Evolutionary conservation across 345 rosid species (phyloP), one percentile per base, ranked within the genome.

Genomic region (Syzygium grande): DNA sequence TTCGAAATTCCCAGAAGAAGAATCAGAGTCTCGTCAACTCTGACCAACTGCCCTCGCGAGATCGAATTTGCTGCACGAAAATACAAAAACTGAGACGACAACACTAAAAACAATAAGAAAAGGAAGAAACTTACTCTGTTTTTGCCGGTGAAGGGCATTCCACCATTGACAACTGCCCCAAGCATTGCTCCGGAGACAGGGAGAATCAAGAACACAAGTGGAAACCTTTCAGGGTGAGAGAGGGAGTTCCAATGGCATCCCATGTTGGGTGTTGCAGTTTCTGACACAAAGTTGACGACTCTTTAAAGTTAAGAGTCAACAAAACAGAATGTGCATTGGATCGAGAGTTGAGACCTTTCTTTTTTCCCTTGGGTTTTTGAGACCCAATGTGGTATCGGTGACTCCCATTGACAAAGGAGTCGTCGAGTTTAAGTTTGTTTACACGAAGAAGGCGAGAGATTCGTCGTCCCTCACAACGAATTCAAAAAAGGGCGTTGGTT

Each of bases 21-120:
- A 51, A 91, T 21, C 88, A 96, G 86, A 52, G 90, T 88, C 14
- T 91, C 93, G 9, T 94, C 98, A 65, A 93, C 97, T 89, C 25
- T 73, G 34, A 96, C 38, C 3, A 85, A 68, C 41, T 91, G 86
- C 88, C 93, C 93, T 86, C 17, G 89, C 5, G 90, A 90, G 90
- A 96, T 87, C 34, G 43, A 55, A 87, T 88, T 85, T 29, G 85
- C 89, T 17, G 92, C 90, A 54, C 86, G 41, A 61, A 92, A 92
- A 87, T 90, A 86, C 13, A 88, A 86, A 86, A 34, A 73, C 68
- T 73, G 83, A 85, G 87, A 89, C 34, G 78, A 87, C 52, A 88
- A 86, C 17, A 89, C 41, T 68, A 80, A 85, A 27, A 92, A 52
- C 23, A 93, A 89, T 7, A 86, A 84, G 65, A 83, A 85, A 83